Conservation (phyloP, 208 protist genomes). For the Acanthamoeba triangularis region DNA sequence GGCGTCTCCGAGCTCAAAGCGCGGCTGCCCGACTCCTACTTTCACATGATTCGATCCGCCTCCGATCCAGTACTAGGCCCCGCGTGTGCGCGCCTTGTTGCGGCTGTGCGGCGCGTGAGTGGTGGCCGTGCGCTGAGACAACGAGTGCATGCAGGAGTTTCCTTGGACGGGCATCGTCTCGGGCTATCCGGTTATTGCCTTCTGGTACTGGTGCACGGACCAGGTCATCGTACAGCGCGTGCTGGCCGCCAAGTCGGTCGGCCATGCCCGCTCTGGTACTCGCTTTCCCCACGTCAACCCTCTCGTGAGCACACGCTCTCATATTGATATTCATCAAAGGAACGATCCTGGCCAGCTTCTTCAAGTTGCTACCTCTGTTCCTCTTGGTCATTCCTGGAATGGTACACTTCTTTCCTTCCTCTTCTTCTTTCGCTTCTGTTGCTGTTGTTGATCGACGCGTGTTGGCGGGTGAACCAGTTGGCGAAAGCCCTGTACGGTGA, state of each 20-base stretch:
- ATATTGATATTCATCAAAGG: neutral
- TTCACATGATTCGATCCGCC: conserved; percentile 69
- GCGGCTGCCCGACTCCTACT: conserved; percentile 72
- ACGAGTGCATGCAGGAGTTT: conserved; percentile 60
- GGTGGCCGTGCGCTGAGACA: too few relatives aligned
- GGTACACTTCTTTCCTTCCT: neutral
- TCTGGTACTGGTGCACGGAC: conserved; percentile 87
- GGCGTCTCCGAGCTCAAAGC: conserved; percentile 70
- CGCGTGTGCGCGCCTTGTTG: neutral
- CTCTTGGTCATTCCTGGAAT: conserved; percentile 82
- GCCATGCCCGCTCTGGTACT: conserved; percentile 56
- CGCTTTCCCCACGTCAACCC: neutral
- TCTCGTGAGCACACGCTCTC: neutral
- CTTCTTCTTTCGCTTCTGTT: neutral
- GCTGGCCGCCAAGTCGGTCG: conserved; percentile 74
- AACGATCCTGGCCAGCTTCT: conserved; percentile 55
- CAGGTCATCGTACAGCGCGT: conserved; percentile 86
- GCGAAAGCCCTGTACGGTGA: conserved; percentile 76
- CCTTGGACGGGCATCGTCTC: conserved; percentile 78
- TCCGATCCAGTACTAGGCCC: neutral
- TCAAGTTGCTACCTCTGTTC: conserved; percentile 82
- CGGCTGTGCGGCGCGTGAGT: too few relatives aligned
- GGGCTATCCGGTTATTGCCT: conserved; percentile 71
- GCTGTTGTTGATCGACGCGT: neutral
- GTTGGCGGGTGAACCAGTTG: conserved; percentile 33